Evolutionary conservation across 441 rosid species (phyloP).

Genomic region (Corymbia calophylla): DNA sequence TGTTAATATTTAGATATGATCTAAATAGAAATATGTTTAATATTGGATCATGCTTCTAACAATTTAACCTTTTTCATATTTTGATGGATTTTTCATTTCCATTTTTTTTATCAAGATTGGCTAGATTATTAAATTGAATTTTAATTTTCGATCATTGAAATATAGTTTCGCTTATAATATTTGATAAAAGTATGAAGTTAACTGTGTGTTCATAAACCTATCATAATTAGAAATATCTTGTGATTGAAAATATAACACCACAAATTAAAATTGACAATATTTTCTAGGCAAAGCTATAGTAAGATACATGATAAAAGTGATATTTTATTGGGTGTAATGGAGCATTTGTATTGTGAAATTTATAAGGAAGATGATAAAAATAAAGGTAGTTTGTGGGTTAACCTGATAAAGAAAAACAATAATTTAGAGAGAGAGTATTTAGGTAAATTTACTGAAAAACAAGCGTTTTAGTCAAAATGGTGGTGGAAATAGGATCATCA

Average conservation of each 20-base stretch:
- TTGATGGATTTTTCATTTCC: too few relatives aligned
- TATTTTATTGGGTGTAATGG: not conserved
- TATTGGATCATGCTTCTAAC: not conserved
- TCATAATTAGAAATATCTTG: not conserved
- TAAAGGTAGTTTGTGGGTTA: too few relatives aligned
- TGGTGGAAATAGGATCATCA: not conserved
- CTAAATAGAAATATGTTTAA: not conserved
- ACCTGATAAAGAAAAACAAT: too few relatives aligned
- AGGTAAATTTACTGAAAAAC: not conserved
- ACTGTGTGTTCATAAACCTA: fast-evolving
- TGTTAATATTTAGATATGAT: too few relatives aligned
- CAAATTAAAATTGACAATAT: not conserved
- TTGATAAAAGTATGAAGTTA: not conserved
- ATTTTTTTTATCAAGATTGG: not conserved
- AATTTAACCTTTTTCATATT: not conserved
- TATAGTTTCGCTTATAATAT: too few relatives aligned
- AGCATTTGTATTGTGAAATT: not conserved
- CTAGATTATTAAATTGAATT: not conserved
- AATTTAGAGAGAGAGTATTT: not conserved
- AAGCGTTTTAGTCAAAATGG: not conserved
- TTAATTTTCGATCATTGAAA: not conserved
- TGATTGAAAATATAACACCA: not conserved
- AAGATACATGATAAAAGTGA: not conserved
- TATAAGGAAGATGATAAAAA: too few relatives aligned
- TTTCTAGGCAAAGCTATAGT: not conserved